These are phyloP conservation scores for Colletotrichum sojae DNA, from an alignment of 2,329 filamentous ascomycete genomes.

Conservation along the genomic window DNA sequence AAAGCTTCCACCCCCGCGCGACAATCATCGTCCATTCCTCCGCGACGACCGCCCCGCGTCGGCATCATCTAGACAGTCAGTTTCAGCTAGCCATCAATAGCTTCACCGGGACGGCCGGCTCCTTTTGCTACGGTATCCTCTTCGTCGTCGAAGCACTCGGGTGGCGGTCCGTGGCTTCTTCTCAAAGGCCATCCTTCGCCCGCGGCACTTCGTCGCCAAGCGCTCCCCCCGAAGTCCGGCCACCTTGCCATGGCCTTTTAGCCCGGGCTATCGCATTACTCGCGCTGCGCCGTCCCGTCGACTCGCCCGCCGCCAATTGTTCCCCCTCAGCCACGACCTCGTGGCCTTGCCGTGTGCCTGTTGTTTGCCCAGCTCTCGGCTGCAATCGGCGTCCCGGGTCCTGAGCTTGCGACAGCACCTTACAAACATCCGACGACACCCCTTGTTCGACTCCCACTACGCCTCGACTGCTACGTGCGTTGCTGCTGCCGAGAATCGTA, in stretches of 20 bases:
- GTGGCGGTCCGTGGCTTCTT: conserved; percentile 30
- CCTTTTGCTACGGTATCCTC: neutral
- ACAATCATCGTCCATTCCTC: conserved; percentile 17
- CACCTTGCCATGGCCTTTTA: conserved; percentile 33
- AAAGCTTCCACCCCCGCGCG: neutral
- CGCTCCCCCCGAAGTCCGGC: conserved; percentile 16
- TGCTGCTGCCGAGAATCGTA: neutral
- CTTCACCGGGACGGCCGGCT: conserved; percentile 3
- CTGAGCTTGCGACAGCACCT: neutral
- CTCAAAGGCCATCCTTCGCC: conserved; percentile 2
- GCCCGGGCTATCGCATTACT: conserved; percentile 32
- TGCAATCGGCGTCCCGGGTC: conserved; percentile 11
- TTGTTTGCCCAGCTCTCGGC: conserved; percentile 32
- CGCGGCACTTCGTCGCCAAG: conserved; percentile 21
- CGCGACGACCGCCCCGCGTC: neutral
- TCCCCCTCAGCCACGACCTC: conserved; percentile 30
- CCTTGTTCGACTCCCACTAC: neutral
- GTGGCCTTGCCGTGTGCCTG: conserved; percentile 13
- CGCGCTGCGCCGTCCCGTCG: conserved; percentile 39
- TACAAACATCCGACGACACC: conserved; percentile 24
- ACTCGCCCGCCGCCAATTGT: conserved; percentile 25
- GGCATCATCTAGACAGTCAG: neutral
- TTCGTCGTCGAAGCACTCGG: conserved; percentile 13
- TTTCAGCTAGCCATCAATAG: neutral
- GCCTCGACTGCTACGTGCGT: too few species aligned